These are phyloP conservation scores for Phytopythium litorale DNA, from an alignment of 352 stramenopile species.

Conservation along the genomic window DNA sequence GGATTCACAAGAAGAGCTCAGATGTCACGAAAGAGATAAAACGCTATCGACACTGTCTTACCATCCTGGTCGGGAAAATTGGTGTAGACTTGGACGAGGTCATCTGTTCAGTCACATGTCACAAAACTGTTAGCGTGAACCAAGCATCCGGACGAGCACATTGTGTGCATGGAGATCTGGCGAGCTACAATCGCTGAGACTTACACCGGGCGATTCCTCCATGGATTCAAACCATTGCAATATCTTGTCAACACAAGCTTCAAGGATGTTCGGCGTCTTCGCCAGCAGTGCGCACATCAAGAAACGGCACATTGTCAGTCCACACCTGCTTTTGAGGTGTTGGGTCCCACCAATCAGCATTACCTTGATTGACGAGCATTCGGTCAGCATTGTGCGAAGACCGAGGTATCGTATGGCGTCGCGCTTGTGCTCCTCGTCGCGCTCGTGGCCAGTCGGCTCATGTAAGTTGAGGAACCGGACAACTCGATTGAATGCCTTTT, in stretches of 20 bases:
- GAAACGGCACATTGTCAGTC: background rate
- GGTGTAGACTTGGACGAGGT: conserved; percentile 26
- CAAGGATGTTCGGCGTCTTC: conserved; percentile 44
- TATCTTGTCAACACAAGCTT: conserved; percentile 39
- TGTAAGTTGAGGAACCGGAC: conserved; percentile 53
- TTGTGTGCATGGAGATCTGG: no score
- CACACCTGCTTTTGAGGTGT: background rate
- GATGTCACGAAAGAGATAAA: background rate
- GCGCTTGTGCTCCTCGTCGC: conserved; percentile 49
- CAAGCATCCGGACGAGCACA: background rate
- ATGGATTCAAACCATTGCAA: conserved; percentile 63
- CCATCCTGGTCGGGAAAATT: conserved; percentile 55
- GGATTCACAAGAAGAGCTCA: background rate
- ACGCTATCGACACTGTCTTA: conserved; percentile 10
- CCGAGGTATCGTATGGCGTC: conserved; percentile 45
- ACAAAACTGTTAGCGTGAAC: background rate
- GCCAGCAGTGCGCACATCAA: background rate
- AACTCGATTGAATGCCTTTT: conserved; percentile 35
- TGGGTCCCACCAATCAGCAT: background rate
- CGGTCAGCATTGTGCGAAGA: conserved; percentile 44
- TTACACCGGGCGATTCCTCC: conserved; percentile 16
- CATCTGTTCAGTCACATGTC: background rate
- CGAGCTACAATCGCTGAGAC: background rate
- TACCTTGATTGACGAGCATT: conserved; percentile 57
- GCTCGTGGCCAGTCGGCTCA: conserved; percentile 55